These are phyloP conservation scores for Pseudonectria buxi DNA, from an alignment of 2,329 filamentous ascomycete genomes.

Conservation along the genomic window DNA sequence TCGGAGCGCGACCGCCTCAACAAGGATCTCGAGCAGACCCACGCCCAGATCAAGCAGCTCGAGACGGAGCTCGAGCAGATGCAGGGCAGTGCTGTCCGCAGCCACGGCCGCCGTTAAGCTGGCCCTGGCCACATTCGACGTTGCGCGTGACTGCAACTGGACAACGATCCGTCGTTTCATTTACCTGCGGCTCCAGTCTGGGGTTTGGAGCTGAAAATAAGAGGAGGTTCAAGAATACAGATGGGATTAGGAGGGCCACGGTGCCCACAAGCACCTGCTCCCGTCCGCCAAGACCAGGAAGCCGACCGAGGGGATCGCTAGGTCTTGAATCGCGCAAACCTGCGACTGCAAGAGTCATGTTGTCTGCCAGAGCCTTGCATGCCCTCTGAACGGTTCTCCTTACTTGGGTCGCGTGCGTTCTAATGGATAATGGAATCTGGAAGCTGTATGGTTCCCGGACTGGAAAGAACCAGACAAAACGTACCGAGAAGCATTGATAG, in stretches of 20 bases:
- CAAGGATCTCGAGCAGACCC: slow-evolving; percentile 98
- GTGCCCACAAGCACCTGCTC: slow-evolving; percentile 21
- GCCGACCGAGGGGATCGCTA: slow-evolving; percentile 6
- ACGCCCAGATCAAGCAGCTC: slow-evolving; percentile 86
- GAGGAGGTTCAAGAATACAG: slow-evolving; percentile 26
- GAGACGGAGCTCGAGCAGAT: slow-evolving; percentile 90
- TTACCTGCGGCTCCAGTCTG: slow-evolving; percentile 23
- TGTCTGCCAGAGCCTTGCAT: too few species aligned
- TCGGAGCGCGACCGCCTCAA: slow-evolving; percentile 97
- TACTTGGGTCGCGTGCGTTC: too few species aligned
- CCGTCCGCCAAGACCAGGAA: slow-evolving; percentile 17
- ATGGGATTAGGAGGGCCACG: slow-evolving; percentile 15
- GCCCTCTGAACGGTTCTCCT: too few species aligned
- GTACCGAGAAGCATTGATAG: slow-evolving; percentile 28
- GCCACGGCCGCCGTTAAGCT: slow-evolving; percentile 79
- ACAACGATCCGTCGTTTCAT: slow-evolving; percentile 21
- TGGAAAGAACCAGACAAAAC: slow-evolving; percentile 17
- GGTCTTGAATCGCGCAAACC: too few species aligned
- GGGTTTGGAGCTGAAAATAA: slow-evolving; percentile 30
- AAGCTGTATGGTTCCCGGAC: too few species aligned
- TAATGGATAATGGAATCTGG: too few species aligned
- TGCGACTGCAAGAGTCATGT: too few species aligned
- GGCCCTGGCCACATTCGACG: slow-evolving; percentile 5
- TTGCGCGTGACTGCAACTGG: slow-evolving; percentile 22
- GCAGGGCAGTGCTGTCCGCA: slow-evolving; percentile 85